A percentile compares a stretch with the other conserved stretches of the same genome.
phyloP scores from a whole-genome alignment of 257 asterid species.

The Fraxinus pennsylvanica region DNA sequence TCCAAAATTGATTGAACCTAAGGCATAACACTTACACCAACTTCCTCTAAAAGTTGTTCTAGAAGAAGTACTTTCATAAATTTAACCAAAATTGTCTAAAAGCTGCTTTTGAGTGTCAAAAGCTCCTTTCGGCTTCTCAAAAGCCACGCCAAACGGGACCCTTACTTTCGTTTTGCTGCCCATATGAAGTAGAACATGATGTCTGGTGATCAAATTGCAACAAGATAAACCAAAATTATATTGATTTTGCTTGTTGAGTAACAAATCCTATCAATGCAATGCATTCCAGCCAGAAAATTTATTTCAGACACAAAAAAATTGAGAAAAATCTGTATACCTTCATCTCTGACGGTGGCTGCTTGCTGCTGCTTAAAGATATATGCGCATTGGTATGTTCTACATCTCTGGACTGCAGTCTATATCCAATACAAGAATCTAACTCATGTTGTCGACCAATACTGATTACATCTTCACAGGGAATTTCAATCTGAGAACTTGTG shows the following conservation, averaged over 20 bases:
- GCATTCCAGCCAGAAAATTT: neutral
- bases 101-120: too few species aligned
- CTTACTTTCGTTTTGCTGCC: neutral
- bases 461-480: constrained; percentile 59
- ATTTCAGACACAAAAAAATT: neutral
- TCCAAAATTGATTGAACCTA: too few species aligned
- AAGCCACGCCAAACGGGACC: too few species aligned
- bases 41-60: too few species aligned
- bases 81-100: too few species aligned
- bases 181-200: neutral
- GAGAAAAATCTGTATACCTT: constrained; percentile 37
- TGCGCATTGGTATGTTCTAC: constrained; percentile 28
- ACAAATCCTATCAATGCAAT: neutral
- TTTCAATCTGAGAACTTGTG: constrained; percentile 51
- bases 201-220: neutral
- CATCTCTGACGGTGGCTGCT: constrained; percentile 28
- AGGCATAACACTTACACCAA: too few species aligned
- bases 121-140: too few species aligned
- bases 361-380: constrained; percentile 31
- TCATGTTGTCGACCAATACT: constrained; percentile 39
- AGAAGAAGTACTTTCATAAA: too few species aligned
- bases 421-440: constrained; percentile 41
- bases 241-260: neutral
- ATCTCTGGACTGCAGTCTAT: constrained; percentile 28
- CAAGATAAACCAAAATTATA: neutral